A percentile compares a stretch with the other conserved stretches of the same genome.
Conservation (phyloP, 768 basidiomycete species). For the Botryobasidium botryosum region DNA sequence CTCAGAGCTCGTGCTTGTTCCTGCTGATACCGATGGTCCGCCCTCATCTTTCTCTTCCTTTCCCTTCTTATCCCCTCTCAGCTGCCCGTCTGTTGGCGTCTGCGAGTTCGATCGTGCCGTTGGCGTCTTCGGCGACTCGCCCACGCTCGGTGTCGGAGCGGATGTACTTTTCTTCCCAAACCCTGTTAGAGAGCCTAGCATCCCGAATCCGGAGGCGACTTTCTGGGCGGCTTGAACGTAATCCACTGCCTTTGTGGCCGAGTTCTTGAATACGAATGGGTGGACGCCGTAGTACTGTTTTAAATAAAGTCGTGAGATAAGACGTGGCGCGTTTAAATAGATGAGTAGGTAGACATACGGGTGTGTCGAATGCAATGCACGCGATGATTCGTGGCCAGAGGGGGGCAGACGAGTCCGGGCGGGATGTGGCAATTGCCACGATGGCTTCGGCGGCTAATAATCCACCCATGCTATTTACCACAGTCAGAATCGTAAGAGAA, state of each 20-base stretch:
- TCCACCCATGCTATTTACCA: constrained; percentile 66
- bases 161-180: constrained; percentile 13
- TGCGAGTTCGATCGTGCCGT: too few relatives aligned
- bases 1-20: not conserved
- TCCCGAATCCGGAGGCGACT: constrained; percentile 34
- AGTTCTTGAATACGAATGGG: constrained; percentile 71
- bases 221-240: constrained; percentile 50
- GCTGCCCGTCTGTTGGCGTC: not conserved
- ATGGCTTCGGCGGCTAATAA: constrained; percentile 74
- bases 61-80: too few relatives aligned
- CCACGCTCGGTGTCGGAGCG: constrained; percentile 6
- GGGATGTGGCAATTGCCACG: constrained; percentile 47
- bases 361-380: constrained; percentile 78
- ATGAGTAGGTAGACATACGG: constrained; percentile 32
- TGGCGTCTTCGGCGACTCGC: too few relatives aligned
- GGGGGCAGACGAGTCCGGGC: constrained; percentile 45
- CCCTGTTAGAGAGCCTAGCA: constrained; percentile 30
- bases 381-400: constrained; percentile 84
- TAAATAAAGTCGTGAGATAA: not conserved
- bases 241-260: constrained; percentile 53
- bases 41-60: too few relatives aligned
- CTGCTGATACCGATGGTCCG: not conserved
- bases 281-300: constrained; percentile 73
- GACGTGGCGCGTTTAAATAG: not conserved
- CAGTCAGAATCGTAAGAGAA: not conserved